Percentiles rank a stretch among this genome's conserved stretches.
Evolutionary conservation across 2,329 filamentous ascomycete species (phyloP).

Genomic region (Cladophialophora bantiana): DNA sequence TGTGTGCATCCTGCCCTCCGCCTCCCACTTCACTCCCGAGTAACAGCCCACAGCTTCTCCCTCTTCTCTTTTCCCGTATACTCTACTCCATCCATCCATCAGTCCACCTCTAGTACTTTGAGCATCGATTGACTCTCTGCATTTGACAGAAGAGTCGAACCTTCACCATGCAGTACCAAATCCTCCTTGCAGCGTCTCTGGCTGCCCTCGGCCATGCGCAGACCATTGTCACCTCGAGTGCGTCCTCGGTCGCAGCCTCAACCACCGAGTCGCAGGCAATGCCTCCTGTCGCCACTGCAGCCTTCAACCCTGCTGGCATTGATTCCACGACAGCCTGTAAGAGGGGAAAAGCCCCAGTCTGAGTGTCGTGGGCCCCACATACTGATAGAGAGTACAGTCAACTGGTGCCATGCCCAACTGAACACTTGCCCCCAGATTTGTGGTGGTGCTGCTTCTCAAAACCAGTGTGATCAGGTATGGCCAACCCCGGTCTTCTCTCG

Average conservation of each 20-base stretch:
- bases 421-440: constrained; percentile 69
- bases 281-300: constrained; percentile 37
- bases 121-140: constrained; percentile 34
- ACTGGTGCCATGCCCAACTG: constrained; percentile 66
- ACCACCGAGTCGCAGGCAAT: constrained; percentile 40
- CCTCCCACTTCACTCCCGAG: neutral
- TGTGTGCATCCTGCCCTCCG: constrained; percentile 22
- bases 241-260: constrained; percentile 38
- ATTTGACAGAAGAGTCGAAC: constrained; percentile 28
- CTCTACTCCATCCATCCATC: constrained; percentile 10
- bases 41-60: constrained; percentile 16
- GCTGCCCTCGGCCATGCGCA: constrained; percentile 35
- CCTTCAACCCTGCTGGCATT: constrained; percentile 36
- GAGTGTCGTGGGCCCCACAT: neutral
- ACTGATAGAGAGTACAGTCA: constrained; percentile 44
- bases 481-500: constrained; percentile 50
- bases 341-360: constrained; percentile 18
- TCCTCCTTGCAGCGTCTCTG: constrained; percentile 35
- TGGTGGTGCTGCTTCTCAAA: constrained; percentile 56
- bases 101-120: constrained; percentile 20
- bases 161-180: constrained; percentile 38
- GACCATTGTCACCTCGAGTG: constrained; percentile 37
- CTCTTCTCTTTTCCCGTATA: constrained; percentile 25
- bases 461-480: constrained; percentile 67
- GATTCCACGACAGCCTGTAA: constrained; percentile 35